Evolutionary conservation across 106 monocot species (phyloP), one percentile per base, ranked within the genome.

Genomic region (Apostasia ramifera): DNA sequence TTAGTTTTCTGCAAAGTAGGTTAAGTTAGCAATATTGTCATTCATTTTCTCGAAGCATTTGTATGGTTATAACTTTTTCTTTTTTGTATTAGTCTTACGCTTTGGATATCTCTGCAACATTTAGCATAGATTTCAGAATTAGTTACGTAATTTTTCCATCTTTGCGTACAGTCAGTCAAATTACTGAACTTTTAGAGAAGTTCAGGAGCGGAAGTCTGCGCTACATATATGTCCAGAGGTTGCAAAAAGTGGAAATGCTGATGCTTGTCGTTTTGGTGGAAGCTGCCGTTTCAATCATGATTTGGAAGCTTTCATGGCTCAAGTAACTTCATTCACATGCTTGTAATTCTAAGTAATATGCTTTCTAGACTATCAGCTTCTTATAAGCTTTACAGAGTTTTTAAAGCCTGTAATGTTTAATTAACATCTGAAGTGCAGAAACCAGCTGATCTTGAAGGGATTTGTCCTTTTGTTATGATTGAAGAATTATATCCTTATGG

Each of bases 281-380:
- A 76, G 44, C 43, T 97, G 92, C 67, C 92, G 92, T 53, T 92
- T 89, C 78, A 92, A 78, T 70, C 95, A 97, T 77, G 95, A 97
- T 52, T 47, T 92, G 47, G 81, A 85, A 80, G 84, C 84, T 39
- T 97, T 79, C 62, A 53, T 97, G 43, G 78, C 77, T 45, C 84
- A 92, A 86, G 95, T 89, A 59, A 44, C 14, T 66, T 39, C 26
- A 26, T 26, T 26, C 26, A 26, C 26, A 26, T 26, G 26, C 26
- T 26, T 26, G 26, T 26, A 26, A 26, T 26, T 26, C 26, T 26
- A 26, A 26, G 0, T 26, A 26, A 26, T 26, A 26, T 26, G 26
- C 26, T 26, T 26, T 26, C 26, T 26, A 26, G 26, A 26, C 26
- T 26, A 26, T 26, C 26, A 26, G 26, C 0, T 26, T 26, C 26